phyloP scores from a whole-genome alignment of 2,329 filamentous ascomycete species.

The Ceratocystis huliohia region DNA sequence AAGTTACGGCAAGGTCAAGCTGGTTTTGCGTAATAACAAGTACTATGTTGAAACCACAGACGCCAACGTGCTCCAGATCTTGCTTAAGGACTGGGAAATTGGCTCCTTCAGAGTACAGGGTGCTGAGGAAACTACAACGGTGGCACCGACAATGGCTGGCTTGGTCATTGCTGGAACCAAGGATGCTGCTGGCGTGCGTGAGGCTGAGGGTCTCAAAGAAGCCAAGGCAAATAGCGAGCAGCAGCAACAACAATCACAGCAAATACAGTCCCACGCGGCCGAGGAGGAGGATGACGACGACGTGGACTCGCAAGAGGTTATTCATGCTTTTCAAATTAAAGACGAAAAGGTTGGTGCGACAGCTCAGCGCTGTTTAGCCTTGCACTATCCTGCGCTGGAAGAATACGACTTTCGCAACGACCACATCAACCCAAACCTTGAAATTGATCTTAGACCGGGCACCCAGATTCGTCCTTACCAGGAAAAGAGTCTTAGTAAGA shows the following conservation, averaged over 20 bases:
- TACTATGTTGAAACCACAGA: constrained; percentile 92
- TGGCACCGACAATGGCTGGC: constrained; percentile 72
- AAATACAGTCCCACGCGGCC: not conserved
- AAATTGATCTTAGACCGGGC: constrained; percentile 82
- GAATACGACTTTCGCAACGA: constrained; percentile 97
- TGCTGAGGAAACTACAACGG: constrained; percentile 57
- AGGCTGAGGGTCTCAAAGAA: constrained; percentile 39
- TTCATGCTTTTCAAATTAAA: constrained; percentile 85
- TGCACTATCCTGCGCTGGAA: constrained; percentile 79
- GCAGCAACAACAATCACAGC: too few relatives aligned
- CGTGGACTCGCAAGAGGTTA: constrained; percentile 73
- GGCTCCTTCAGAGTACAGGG: constrained; percentile 65
- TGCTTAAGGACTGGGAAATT: constrained; percentile 77
- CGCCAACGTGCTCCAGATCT: constrained; percentile 67
- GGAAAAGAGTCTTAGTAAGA: constrained; percentile 94
- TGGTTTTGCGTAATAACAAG: constrained; percentile 86
- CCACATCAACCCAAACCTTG: constrained; percentile 72
- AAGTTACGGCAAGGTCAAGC: constrained; percentile 89
- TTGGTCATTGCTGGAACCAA: constrained; percentile 91
- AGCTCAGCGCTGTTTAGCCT: constrained; percentile 75
- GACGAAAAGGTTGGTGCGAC: constrained; percentile 73
- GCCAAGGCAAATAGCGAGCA: constrained; percentile 5
- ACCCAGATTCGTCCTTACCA: constrained; percentile 91
- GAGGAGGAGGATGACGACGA: constrained; percentile 68
- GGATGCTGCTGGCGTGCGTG: constrained; percentile 75